A percentile compares a stretch with the other conserved stretches of the same genome.
Conservation (phyloP, 306 rosid genomes). For the Dalbergia oliveri region DNA sequence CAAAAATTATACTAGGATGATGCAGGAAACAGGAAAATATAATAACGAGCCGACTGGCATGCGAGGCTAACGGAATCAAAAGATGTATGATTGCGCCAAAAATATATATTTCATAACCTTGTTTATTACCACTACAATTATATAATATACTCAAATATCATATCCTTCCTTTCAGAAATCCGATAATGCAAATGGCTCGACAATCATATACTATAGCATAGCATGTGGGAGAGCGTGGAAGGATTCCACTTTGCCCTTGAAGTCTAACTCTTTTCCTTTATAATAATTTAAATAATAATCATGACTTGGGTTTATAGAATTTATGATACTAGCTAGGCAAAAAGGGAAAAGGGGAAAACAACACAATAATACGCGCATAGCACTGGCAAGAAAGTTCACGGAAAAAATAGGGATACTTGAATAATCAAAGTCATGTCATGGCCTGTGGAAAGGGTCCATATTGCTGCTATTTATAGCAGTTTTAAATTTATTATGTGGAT, state of each 20-base stretch:
- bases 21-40: too few species aligned
- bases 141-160: not conserved
- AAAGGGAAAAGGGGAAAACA: not conserved
- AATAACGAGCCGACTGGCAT: too few species aligned
- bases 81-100: too few species aligned
- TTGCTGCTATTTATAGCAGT: not conserved
- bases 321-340: not conserved
- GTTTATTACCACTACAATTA: not conserved
- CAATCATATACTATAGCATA: not conserved
- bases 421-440: not conserved
- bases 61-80: too few species aligned
- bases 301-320: not conserved
- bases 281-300: not conserved
- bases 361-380: not conserved
- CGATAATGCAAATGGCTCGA: not conserved
- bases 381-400: not conserved
- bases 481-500: not conserved
- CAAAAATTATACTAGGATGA: too few species aligned
- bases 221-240: not conserved
- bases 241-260: not conserved
- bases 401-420: not conserved
- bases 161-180: not conserved
- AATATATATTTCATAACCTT: not conserved
- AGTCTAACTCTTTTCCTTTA: not conserved
- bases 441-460: not conserved